Conservation (phyloP, 2,329 filamentous ascomycete species). For the Magnaporthiopsis rhizophila region DNA sequence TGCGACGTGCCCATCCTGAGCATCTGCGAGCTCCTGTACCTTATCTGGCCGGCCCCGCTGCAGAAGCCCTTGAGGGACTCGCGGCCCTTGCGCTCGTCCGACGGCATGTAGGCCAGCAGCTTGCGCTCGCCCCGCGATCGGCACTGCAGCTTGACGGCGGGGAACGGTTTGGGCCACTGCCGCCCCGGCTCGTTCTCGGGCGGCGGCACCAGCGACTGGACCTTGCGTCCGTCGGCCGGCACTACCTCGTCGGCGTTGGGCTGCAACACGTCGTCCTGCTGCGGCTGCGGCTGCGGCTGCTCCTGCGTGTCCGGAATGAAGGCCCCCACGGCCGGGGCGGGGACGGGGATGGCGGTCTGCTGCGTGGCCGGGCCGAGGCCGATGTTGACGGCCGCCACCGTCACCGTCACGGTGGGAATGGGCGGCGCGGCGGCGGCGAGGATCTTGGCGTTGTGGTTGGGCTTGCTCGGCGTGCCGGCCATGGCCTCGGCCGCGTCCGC, state of each 20-base stretch:
- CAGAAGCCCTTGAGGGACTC: not conserved
- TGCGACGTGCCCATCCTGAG: not conserved
- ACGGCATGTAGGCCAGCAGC: not conserved
- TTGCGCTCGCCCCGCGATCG: not conserved
- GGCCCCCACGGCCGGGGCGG: too few species aligned
- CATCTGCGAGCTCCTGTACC: not conserved
- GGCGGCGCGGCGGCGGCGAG: too few species aligned
- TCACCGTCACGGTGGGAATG: not conserved
- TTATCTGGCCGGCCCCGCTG: not conserved
- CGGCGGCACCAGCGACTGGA: not conserved
- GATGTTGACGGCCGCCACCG: not conserved
- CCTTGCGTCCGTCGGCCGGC: not conserved
- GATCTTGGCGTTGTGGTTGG: too few species aligned
- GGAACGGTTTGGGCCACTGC: not conserved
- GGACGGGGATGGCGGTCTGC: too few species aligned
- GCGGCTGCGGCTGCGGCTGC: too few species aligned
- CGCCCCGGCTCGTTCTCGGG: not conserved
- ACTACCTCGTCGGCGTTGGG: not conserved
- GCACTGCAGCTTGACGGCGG: not conserved
- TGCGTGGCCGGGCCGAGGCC: not conserved
- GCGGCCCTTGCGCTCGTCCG: not conserved
- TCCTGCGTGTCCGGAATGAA: too few species aligned
- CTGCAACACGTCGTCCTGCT: not conserved
- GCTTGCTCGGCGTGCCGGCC: too few species aligned
- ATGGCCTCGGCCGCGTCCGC: too few species aligned